Conservation (phyloP, 192 early-diverging fungal genomes). For the Coemansia sp. region DNA sequence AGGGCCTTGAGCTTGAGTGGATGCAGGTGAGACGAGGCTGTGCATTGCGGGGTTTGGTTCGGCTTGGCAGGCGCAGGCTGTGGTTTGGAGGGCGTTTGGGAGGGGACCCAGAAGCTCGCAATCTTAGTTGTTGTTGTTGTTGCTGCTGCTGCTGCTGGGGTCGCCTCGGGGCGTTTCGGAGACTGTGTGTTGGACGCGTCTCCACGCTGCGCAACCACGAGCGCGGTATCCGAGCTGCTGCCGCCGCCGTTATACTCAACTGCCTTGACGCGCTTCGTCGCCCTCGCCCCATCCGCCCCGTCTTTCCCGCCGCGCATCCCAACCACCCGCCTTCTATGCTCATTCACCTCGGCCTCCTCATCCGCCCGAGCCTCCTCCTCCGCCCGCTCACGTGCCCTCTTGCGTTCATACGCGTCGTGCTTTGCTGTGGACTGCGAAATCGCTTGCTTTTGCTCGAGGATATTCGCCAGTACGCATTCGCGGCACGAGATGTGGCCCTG, state of each 20-base stretch:
- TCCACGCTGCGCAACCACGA: too few species aligned
- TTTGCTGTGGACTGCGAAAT: conserved; percentile 57
- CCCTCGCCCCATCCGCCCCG: background rate
- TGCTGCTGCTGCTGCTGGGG: too few species aligned
- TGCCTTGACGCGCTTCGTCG: background rate
- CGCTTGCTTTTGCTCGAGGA: conserved; percentile 80
- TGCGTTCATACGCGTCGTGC: conserved; percentile 34
- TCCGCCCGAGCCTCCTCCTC: background rate
- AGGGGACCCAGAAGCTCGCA: conserved; percentile 45
- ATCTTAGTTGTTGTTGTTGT: too few species aligned
- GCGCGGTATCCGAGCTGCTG: too few species aligned
- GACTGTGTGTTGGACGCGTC: background rate
- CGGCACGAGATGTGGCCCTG: conserved; percentile 83
- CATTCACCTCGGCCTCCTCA: conserved; percentile 11
- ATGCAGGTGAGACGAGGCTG: conserved; percentile 15
- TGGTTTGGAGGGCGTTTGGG: conserved; percentile 24
- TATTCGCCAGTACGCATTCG: conserved; percentile 83
- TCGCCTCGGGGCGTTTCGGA: background rate
- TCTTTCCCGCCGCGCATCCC: conserved; percentile 17
- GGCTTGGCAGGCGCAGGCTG: conserved; percentile 9
- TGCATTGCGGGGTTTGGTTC: conserved; percentile 15
- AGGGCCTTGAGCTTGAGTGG: conserved; percentile 32
- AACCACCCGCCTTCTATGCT: conserved; percentile 7
- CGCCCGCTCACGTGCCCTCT: conserved; percentile 15
- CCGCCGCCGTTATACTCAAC: background rate